A percentile compares a stretch with the other conserved stretches of the same genome.
Conservation (phyloP, 257 asterid genomes). For the Thymus quinquecostatus region DNA sequence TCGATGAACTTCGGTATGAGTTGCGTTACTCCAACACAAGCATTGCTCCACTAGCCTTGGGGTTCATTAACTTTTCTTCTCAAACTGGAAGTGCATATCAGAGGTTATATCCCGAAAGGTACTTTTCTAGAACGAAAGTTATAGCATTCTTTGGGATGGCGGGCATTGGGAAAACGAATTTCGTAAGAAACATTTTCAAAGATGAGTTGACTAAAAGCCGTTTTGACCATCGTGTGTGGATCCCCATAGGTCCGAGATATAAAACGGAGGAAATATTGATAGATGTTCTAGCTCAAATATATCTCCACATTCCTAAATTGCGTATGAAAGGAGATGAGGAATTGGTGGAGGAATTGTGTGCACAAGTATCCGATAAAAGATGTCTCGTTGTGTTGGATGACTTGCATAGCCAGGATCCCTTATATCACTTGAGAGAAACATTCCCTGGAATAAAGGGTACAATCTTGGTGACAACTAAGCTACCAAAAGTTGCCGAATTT, state of each 20-base stretch:
- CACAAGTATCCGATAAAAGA: background rate
- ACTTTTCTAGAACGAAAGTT: background rate
- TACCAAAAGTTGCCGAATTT: background rate
- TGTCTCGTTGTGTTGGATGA: background rate
- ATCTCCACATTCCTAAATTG: no score
- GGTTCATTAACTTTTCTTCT: no score
- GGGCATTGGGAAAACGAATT: constrained; percentile 5
- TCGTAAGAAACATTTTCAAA: background rate
- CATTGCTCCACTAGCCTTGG: no score
- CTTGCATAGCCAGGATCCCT: background rate
- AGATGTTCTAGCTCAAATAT: constrained; percentile 1
- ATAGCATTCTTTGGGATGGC: constrained; percentile 7
- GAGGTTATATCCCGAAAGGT: background rate
- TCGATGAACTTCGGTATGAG: no score
- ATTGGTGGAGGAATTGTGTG: background rate
- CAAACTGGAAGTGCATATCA: no score
- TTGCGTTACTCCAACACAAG: no score
- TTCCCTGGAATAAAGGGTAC: background rate
- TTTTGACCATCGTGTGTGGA: background rate
- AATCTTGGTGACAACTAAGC: background rate
- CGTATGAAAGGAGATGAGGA: background rate
- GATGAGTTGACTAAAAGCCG: background rate
- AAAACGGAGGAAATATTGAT: background rate
- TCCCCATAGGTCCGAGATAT: constrained; percentile 2
- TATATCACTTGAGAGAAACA: background rate